Evolutionary conservation across 2,329 filamentous ascomycete species (phyloP), one percentile per base, ranked within the genome.

Genomic region (Fusarium aywerte): DNA sequence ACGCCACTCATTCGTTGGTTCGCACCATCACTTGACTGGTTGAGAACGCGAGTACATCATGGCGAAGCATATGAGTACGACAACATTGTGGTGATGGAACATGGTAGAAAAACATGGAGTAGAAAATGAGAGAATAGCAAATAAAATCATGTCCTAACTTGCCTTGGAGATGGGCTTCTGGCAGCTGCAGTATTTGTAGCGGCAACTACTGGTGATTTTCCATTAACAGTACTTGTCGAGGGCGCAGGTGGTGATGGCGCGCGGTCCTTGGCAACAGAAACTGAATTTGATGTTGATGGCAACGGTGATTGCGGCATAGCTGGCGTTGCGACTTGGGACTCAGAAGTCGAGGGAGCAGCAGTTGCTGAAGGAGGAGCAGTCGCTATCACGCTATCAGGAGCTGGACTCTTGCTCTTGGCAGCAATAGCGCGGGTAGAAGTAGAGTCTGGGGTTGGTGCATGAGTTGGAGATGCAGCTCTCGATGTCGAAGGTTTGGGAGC

Each of bases 401-500:
- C 44, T 23, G 62, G 60, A 32, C 64, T 71, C 60, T 54, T 65
- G 36, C 54, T 69, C 60, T 54, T 62, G 13, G 49, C 68, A 58
- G 45, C 62, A 58, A 58, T 56, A 57, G 58, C 58, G 23, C 43
- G 67, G 48, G 62, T 59, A 59, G 68, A 64, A 29, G 64, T 57
- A 59, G 70, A 64, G 18, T 70, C 71, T 53, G 70, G 67, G 53
- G 69, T 73, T 39, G 64, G 52, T 52, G 58, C 69, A 43, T 56
- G 62, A 52, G 58, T 58, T 53, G 70, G 67, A 55, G 71, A 70
- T 52, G 63, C 62, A 44, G 58, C 57, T 58, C 58, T 63, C 11
- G 64, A 57, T 54, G 65, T 56, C 52, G 64, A 56, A 51, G 63
- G 57, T 55, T 69, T 64, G 42, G 65, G 59, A 62, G 51, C 58